These are phyloP conservation scores for Acorus calamus DNA, from an alignment of 106 monocot genomes.

Conservation along the genomic window DNA sequence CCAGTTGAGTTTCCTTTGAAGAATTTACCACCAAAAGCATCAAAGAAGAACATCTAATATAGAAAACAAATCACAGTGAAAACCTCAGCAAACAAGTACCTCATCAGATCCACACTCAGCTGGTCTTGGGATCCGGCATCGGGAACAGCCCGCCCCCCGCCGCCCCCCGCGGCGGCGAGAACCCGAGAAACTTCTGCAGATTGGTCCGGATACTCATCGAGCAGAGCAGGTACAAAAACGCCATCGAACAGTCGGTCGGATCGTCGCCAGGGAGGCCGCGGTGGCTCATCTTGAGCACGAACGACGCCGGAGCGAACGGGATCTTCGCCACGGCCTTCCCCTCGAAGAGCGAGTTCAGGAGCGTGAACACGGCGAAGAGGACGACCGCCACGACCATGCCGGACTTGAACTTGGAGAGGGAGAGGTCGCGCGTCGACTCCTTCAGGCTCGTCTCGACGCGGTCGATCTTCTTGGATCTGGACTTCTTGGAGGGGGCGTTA, in stretches of 20 bases:
- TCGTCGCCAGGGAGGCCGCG: slow-evolving; percentile 71
- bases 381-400: slow-evolving; percentile 89
- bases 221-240: slow-evolving; percentile 86
- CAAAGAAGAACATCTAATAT: too few relatives aligned
- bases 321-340: slow-evolving; percentile 88
- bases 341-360: slow-evolving; percentile 96
- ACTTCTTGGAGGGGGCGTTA: slow-evolving; percentile 5
- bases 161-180: slow-evolving; percentile 76
- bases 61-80: too few relatives aligned
- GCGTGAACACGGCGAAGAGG: slow-evolving; percentile 88
- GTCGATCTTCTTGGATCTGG: slow-evolving; percentile 79
- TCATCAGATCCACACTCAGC: slow-evolving; percentile 12
- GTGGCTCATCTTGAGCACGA: slow-evolving; percentile 96
- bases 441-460: slow-evolving; percentile 90
- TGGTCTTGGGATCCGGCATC: slow-evolving; percentile 81
- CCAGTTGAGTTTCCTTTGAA: too few relatives aligned
- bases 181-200: slow-evolving; percentile 93
- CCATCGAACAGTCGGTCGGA: slow-evolving; percentile 94
- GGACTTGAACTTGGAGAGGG: slow-evolving; percentile 93
- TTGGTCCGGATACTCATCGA: slow-evolving; percentile 94
- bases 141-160: slow-evolving; percentile 74
- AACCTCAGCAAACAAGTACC: too few relatives aligned
- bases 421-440: slow-evolving; percentile 89
- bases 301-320: slow-evolving; percentile 59
- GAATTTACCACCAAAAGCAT: too few relatives aligned